phyloP scores from a whole-genome alignment of 129 eudicot genomes.

The Apium graveolens region DNA sequence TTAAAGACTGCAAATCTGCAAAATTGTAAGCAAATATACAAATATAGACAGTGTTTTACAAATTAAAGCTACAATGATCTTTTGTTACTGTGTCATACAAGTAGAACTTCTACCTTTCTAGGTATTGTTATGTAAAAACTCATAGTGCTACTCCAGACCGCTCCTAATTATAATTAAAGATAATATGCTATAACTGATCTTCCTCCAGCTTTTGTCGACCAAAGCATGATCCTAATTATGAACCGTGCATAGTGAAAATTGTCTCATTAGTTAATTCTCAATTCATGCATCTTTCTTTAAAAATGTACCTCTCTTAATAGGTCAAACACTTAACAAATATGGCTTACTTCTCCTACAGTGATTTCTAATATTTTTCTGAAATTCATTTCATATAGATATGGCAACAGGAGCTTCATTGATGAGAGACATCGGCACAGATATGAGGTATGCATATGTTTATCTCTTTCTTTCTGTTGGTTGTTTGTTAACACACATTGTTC shows the following conservation, averaged over 20 bases:
- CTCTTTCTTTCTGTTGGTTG: not conserved
- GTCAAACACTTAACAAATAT: not conserved
- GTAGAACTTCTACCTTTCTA: not conserved
- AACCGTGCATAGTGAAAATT: not conserved
- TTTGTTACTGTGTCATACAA: not conserved
- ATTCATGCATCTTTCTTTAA: not conserved
- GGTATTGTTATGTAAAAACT: not conserved
- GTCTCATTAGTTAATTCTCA: not conserved
- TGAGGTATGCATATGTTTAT: slow-evolving; percentile 40
- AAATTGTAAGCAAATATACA: slow-evolving; percentile 48
- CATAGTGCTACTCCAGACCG: not conserved
- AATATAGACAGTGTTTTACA: not conserved
- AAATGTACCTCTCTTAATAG: not conserved
- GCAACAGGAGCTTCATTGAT: slow-evolving; percentile 54
- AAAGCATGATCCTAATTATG: not conserved
- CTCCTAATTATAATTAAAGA: not conserved
- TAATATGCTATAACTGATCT: not conserved
- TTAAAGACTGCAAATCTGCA: slow-evolving; percentile 56
- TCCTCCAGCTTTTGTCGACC: not conserved
- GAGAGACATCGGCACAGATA: slow-evolving; percentile 99
- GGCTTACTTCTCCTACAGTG: not conserved
- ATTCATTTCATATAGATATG: slow-evolving; percentile 49
- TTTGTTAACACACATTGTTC: not conserved
- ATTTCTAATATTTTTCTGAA: slow-evolving; percentile 10
- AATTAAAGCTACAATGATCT: not conserved